Conservation (phyloP, 2,329 filamentous ascomycete genomes). For the Hymenoscyphus scutula region DNA sequence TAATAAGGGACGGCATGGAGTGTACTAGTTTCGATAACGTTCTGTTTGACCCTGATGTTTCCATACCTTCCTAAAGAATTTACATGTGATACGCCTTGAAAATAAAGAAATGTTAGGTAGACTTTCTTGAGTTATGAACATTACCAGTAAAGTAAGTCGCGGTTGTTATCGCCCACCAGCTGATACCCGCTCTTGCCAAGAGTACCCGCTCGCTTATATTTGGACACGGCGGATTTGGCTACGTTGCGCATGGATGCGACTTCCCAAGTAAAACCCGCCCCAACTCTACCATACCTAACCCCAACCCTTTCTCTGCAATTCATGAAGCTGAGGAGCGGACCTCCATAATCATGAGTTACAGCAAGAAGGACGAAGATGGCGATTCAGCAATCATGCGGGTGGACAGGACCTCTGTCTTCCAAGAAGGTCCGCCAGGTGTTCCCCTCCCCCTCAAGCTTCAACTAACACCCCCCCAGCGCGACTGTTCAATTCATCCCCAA, state of each 20-base stretch:
- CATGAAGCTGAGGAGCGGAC: slow-evolving; percentile 38
- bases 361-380: slow-evolving; percentile 99
- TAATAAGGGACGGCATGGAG: too few species aligned
- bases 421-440: slow-evolving; percentile 70
- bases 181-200: slow-evolving; percentile 3
- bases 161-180: too few species aligned
- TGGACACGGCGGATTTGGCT: slow-evolving; percentile 12
- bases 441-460: slow-evolving; percentile 33
- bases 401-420: slow-evolving; percentile 95
- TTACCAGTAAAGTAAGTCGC: background rate
- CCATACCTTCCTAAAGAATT: too few species aligned
- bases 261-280: slow-evolving; percentile 8
- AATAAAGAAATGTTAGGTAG: too few species aligned
- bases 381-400: slow-evolving; percentile 93
- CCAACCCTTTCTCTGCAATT: slow-evolving; percentile 32
- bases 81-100: too few species aligned
- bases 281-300: slow-evolving; percentile 4
- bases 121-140: too few species aligned
- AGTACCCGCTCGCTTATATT: slow-evolving; percentile 2
- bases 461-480: slow-evolving; percentile 65
- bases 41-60: too few species aligned
- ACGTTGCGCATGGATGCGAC: slow-evolving; percentile 13
- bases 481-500: slow-evolving; percentile 95
- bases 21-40: too few species aligned
- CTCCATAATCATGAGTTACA: slow-evolving; percentile 75